A percentile compares a stretch with the other conserved stretches of the same genome.
Conservation (phyloP, 306 rosid genomes). For the Bauhinia variegata region DNA sequence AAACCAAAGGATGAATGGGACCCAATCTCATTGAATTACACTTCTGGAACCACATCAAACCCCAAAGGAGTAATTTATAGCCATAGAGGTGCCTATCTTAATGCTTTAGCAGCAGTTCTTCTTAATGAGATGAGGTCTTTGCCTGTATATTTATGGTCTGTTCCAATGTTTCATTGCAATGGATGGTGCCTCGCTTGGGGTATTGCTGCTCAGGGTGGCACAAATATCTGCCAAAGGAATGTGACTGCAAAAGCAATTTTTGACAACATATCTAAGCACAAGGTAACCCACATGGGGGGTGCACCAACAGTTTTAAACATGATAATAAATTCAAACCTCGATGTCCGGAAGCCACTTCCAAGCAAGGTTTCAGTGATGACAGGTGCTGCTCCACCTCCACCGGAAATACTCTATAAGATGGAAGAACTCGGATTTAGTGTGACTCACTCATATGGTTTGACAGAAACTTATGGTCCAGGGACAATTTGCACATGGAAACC, state of each 20-base stretch:
- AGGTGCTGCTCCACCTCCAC: conserved; percentile 85
- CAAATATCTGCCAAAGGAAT: conserved; percentile 75
- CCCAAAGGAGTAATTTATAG: conserved; percentile 90
- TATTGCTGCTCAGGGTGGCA: conserved; percentile 92
- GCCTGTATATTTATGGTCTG: conserved; percentile 83
- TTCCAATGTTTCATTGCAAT: conserved; percentile 96
- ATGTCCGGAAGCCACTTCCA: conserved; percentile 58
- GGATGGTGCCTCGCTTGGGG: conserved; percentile 95
- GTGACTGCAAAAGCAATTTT: conserved; percentile 65
- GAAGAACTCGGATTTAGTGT: conserved; percentile 69
- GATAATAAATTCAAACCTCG: conserved; percentile 62
- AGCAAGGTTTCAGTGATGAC: conserved; percentile 61
- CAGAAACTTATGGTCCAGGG: conserved; percentile 91
- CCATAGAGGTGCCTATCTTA: conserved; percentile 91
- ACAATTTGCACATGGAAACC: conserved; percentile 76
- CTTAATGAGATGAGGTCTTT: conserved; percentile 66
- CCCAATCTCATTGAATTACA: conserved; percentile 79
- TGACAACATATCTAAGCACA: conserved; percentile 51
- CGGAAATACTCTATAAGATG: conserved; percentile 60
- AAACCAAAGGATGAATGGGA: conserved; percentile 76
- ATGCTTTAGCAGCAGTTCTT: conserved; percentile 62
- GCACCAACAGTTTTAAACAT: conserved; percentile 83
- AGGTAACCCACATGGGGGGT: conserved; percentile 76
- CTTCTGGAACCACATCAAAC: conserved; percentile 93
- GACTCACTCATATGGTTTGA: conserved; percentile 74